A percentile compares a stretch with the other conserved stretches of the same genome.
phyloP scores from a whole-genome alignment of 768 basidiomycete genomes.

The Phanerochaete carnosa region DNA sequence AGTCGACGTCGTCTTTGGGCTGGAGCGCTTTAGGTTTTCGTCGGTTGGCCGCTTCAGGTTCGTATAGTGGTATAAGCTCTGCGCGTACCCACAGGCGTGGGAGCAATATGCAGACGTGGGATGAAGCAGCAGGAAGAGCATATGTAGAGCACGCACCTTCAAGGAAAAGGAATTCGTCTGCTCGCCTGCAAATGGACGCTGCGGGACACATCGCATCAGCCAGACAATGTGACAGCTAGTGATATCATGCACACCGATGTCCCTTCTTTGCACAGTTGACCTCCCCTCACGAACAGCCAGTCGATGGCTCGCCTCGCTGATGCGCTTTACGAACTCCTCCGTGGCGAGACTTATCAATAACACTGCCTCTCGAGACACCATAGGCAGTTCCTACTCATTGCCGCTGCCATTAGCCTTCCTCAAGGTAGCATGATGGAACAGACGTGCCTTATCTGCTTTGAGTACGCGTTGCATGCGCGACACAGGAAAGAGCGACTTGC shows the following conservation, averaged over 20 bases:
- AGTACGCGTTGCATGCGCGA: slow-evolving; percentile 80
- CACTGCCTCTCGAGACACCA: slow-evolving; percentile 72
- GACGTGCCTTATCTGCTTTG: slow-evolving; percentile 75
- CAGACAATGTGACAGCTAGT: not conserved
- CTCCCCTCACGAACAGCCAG: slow-evolving; percentile 71
- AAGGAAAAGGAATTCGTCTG: slow-evolving; percentile 75
- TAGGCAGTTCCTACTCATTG: slow-evolving; percentile 63
- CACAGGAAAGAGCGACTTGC: slow-evolving; percentile 74
- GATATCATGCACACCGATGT: slow-evolving; percentile 58
- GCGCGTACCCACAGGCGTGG: not conserved
- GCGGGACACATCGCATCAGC: not conserved
- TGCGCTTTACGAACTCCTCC: slow-evolving; percentile 81
- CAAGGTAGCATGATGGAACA: not conserved
- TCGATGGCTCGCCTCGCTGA: slow-evolving; percentile 68
- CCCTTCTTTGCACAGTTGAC: slow-evolving; percentile 71
- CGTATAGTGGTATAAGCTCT: slow-evolving; percentile 61
- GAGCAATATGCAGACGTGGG: not conserved
- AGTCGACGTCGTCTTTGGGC: slow-evolving; percentile 11
- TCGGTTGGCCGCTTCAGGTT: slow-evolving; percentile 40
- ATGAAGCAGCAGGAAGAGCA: not conserved
- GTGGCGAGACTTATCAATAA: slow-evolving; percentile 81
- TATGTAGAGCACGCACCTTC: slow-evolving; percentile 47
- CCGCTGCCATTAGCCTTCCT: not conserved
- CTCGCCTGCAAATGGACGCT: slow-evolving; percentile 63
- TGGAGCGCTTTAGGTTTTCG: slow-evolving; percentile 37